Evolutionary conservation across 768 basidiomycete genomes (phyloP), one percentile per base, ranked within the genome.

Genomic region (Agaricus subrufescens): DNA sequence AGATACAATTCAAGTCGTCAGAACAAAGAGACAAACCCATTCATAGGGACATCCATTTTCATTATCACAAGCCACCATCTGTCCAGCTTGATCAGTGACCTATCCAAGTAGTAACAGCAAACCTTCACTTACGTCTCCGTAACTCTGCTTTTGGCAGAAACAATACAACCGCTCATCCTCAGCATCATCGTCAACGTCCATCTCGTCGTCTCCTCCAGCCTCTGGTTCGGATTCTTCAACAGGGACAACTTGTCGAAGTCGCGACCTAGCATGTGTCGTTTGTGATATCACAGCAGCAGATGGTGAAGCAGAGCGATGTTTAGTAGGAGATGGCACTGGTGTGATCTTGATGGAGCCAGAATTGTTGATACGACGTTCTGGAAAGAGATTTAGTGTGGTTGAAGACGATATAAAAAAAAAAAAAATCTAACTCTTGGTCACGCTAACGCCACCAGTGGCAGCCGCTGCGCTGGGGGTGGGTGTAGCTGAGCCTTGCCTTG

Each of bases 21-120:
- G 43, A 10, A 45, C 4, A 60, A n/a, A 46, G 46, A 19, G 12
- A 69, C 80, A 58, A 56, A 85, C 85, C 85, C 86, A 88, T 83
- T 88, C 83, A 65, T 79, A 83, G 3, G 77, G 79, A 69, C 86
- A 88, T 15, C 73, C 71, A n/a, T 71, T 72, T 60, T 83, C 79
- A 62, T 85, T 83, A 64, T 88, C 86, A 63, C 86, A 88, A 4
- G 81, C 85, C 63, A 88, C 85, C 86, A 88, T 88, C 81, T 81
- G 52, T 15, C 19, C 14, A 23, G 59, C 14, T 15, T 9, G 34
- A 11, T 57, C 3, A 50, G 49, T 38, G 58, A 23, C 11, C 30
- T 42, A 23, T 43, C 8, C 25, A 7, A 3, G 19, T 3, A 40
- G 11, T 34, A 14, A 4, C 9, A 53, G 39, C 23, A 2, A 30